Percentiles rank a stretch among this genome's conserved stretches.
These are phyloP conservation scores for Sporobolomyces phaffii DNA, from an alignment of 768 basidiomycete genomes.

Conservation along the genomic window DNA sequence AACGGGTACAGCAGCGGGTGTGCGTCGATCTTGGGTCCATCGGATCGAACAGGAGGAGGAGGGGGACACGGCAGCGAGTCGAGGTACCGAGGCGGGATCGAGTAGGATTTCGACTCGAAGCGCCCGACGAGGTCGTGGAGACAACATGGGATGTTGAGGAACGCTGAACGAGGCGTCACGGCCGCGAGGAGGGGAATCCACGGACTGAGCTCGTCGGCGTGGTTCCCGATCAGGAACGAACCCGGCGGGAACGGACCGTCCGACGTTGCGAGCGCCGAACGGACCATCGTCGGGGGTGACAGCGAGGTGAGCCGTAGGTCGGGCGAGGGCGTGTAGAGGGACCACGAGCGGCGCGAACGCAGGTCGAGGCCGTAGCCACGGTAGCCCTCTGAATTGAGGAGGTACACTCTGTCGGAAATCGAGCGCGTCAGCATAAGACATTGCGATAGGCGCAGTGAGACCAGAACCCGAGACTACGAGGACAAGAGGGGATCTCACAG, in stretches of 20 bases:
- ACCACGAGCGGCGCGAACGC: constrained; percentile 77
- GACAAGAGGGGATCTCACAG: constrained; percentile 49
- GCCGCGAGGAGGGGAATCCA: constrained; percentile 83
- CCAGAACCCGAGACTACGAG: not conserved
- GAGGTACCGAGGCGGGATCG: constrained; percentile 46
- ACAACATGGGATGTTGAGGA: constrained; percentile 73
- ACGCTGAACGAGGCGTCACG: constrained; percentile 49
- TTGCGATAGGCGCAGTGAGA: not conserved
- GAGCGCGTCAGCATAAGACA: too few relatives aligned
- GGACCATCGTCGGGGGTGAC: constrained; percentile 22
- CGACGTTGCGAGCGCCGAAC: not conserved
- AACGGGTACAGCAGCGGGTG: not conserved
- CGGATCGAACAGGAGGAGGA: not conserved
- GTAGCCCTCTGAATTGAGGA: constrained; percentile 56
- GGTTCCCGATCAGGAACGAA: constrained; percentile 83
- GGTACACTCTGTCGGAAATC: constrained; percentile 32
- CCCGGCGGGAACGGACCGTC: constrained; percentile 48
- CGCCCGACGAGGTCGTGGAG: constrained; percentile 56
- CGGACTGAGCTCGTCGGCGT: constrained; percentile 92
- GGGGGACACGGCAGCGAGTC: constrained; percentile 31
- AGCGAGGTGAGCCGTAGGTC: constrained; percentile 65
- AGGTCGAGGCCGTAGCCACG: constrained; percentile 76
- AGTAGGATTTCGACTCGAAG: constrained; percentile 66
- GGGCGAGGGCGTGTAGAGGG: constrained; percentile 62
- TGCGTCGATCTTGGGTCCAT: not conserved